phyloP scores from a whole-genome alignment of 257 asterid genomes.

The Leptodermis oblonga region DNA sequence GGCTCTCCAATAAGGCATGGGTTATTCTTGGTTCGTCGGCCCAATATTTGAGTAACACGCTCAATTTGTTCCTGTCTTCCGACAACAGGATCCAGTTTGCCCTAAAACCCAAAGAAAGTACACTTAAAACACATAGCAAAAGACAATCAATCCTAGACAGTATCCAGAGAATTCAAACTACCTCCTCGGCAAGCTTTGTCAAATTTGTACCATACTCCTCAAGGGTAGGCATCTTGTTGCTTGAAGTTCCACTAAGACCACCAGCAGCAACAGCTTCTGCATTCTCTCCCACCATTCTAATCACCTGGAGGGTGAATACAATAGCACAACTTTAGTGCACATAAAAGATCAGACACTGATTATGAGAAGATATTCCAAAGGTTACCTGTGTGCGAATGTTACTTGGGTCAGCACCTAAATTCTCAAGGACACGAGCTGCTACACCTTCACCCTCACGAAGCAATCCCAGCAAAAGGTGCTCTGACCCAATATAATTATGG shows the following conservation, averaged over 20 bases:
- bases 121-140: neutral
- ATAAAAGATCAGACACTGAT: neutral
- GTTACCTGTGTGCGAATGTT: constrained; percentile 88
- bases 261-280: constrained; percentile 48
- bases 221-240: constrained; percentile 50
- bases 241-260: constrained; percentile 38
- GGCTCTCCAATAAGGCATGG: constrained; percentile 99
- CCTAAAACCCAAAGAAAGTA: constrained; percentile 40
- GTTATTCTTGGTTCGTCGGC: constrained; percentile 91
- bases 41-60: constrained; percentile 96
- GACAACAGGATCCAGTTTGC: constrained; percentile 95
- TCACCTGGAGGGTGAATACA: constrained; percentile 29
- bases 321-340: neutral
- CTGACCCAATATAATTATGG: constrained; percentile 98
- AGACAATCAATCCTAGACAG: neutral
- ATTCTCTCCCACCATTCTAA: constrained; percentile 51
- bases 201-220: constrained; percentile 52
- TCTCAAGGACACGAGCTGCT: constrained; percentile 96
- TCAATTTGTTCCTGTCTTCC: constrained; percentile 92
- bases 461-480: constrained; percentile 92
- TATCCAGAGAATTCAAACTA: constrained; percentile 16
- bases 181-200: constrained; percentile 74
- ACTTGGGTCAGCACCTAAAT: constrained; percentile 89
- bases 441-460: constrained; percentile 99
- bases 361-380: constrained; percentile 7